Evolutionary conservation across 1,284 basidiomycete species (phyloP).

Genomic region (Ustilago sp.): DNA sequence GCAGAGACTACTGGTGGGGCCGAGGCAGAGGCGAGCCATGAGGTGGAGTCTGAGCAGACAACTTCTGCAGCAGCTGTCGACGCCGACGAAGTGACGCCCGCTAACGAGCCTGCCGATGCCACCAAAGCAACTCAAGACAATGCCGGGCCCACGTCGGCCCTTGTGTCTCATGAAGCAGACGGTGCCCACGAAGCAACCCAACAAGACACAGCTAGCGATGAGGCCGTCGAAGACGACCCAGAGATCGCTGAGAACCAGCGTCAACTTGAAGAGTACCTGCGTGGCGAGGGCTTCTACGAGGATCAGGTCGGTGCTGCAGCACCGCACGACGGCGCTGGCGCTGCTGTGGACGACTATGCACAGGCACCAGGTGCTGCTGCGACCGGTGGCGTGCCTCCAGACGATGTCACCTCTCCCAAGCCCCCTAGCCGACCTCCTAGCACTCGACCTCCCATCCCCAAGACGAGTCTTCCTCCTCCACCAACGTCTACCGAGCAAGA

Average conservation of each 20-base stretch:
- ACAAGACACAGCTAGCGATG: slow-evolving; percentile 7
- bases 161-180: neutral
- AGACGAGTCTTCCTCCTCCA: slow-evolving; percentile 39
- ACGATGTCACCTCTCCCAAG: slow-evolving; percentile 25
- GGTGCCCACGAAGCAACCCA: neutral
- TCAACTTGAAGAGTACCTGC: slow-evolving; percentile 53
- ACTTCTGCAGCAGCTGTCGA: neutral
- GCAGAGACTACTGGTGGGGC: neutral
- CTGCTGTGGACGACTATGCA: neutral
- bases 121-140: neutral
- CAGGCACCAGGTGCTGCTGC: neutral
- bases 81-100: slow-evolving; percentile 2
- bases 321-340: slow-evolving; percentile 7
- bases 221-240: slow-evolving; percentile 36
- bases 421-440: slow-evolving; percentile 55
- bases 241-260: slow-evolving; percentile 50
- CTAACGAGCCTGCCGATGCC: slow-evolving; percentile 8
- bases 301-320: slow-evolving; percentile 13
- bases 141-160: neutral
- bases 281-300: slow-evolving; percentile 50
- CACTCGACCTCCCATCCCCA: slow-evolving; percentile 55
- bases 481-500: slow-evolving; percentile 16
- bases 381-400: slow-evolving; percentile 8
- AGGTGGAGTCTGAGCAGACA: neutral
- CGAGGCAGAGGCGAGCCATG: neutral